Percentiles rank a stretch among this genome's conserved stretches.
phyloP scores from a whole-genome alignment of 2,329 filamentous ascomycete genomes.

The Fusarium succisae region DNA sequence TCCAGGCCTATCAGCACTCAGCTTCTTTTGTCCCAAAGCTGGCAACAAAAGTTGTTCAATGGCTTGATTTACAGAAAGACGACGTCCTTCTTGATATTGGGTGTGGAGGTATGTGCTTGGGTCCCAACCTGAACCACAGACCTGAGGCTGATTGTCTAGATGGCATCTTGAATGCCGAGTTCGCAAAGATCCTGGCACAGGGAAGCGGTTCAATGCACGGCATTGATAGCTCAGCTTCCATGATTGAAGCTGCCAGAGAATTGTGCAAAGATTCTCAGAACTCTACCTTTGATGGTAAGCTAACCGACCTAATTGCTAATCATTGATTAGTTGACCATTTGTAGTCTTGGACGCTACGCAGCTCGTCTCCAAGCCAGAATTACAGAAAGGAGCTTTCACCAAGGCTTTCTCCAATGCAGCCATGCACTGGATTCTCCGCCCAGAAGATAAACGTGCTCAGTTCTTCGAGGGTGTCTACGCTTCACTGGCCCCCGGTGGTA shows the following conservation, averaged over 20 bases:
- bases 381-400: slow-evolving; percentile 53
- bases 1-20: slow-evolving; percentile 66
- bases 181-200: slow-evolving; percentile 56
- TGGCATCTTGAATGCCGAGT: slow-evolving; percentile 66
- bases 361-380: slow-evolving; percentile 46
- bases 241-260: slow-evolving; percentile 64
- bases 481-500: slow-evolving; percentile 63
- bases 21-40: slow-evolving; percentile 73
- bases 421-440: slow-evolving; percentile 72
- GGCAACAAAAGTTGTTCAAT: slow-evolving; percentile 65
- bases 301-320: no score
- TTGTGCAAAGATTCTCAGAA: slow-evolving; percentile 51
- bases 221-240: slow-evolving; percentile 65
- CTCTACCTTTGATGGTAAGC: slow-evolving; percentile 57
- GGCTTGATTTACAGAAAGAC: slow-evolving; percentile 66
- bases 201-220: slow-evolving; percentile 63
- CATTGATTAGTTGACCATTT: neutral
- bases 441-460: slow-evolving; percentile 51
- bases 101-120: slow-evolving; percentile 62
- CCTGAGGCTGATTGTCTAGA: slow-evolving; percentile 50
- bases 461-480: slow-evolving; percentile 64
- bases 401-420: slow-evolving; percentile 75
- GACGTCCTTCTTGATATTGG: slow-evolving; percentile 71
- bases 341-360: slow-evolving; percentile 59
- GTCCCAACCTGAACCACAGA: neutral